A percentile compares a stretch with the other conserved stretches of the same genome.
These are phyloP conservation scores for Eimeria maxima DNA, from an alignment of 169 alveolate genomes.

Conservation along the genomic window DNA sequence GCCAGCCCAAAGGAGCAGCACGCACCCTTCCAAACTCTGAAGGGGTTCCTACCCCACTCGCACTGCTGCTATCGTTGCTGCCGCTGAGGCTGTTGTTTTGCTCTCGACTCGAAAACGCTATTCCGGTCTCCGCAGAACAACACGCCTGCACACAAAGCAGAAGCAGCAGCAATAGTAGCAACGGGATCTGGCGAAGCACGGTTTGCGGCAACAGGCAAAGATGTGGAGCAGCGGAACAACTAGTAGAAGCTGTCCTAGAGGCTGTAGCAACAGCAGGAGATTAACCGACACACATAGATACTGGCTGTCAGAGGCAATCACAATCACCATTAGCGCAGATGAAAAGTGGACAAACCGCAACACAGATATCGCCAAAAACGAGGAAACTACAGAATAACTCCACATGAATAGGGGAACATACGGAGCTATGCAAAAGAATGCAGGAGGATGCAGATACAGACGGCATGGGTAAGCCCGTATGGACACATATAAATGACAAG, in stretches of 20 bases:
- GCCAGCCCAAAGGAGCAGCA: constrained; percentile 72
- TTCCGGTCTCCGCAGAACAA: constrained; percentile 58
- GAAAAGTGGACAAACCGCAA: background rate
- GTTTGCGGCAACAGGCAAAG: background rate
- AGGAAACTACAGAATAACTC: background rate
- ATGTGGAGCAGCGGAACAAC: background rate
- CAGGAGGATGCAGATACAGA: background rate
- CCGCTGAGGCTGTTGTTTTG: background rate
- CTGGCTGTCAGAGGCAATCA: background rate
- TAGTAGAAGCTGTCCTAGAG: background rate
- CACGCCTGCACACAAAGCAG: constrained; percentile 38
- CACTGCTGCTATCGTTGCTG: background rate
- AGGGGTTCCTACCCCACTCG: background rate
- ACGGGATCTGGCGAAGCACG: background rate
- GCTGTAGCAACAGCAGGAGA: background rate
- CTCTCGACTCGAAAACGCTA: constrained; percentile 60
- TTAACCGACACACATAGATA: background rate
- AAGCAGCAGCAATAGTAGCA: background rate
- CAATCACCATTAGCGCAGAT: background rate
- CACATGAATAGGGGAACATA: background rate
- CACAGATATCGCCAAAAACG: background rate
- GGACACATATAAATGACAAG: background rate
- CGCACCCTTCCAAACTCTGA: constrained; percentile 17
- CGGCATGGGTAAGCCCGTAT: background rate
- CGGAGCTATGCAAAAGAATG: background rate